Conservation (phyloP, 805 yeast genomes). For the Cyberlindnera sargentensis region DNA sequence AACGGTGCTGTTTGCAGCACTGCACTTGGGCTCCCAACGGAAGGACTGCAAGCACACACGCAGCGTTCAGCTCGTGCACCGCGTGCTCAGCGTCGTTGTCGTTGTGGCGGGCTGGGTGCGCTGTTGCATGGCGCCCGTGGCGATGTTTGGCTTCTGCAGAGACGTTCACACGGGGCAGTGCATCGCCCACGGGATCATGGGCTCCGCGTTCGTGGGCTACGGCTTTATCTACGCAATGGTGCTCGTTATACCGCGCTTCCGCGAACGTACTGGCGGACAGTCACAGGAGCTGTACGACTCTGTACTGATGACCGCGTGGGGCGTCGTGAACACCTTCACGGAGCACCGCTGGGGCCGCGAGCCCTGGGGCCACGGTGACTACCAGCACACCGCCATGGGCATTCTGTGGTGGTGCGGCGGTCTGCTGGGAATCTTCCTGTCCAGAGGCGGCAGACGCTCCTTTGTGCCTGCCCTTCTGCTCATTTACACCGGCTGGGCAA, state of each 20-base stretch:
- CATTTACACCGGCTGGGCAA: conserved; percentile 88
- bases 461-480: conserved; percentile 78
- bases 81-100: conserved; percentile 37
- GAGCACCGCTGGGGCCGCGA: conserved; percentile 94
- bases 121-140: conserved; percentile 72
- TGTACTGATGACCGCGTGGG: conserved; percentile 77
- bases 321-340: conserved; percentile 89
- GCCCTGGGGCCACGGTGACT: conserved; percentile 87
- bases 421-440: conserved; percentile 69
- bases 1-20: conserved; percentile 47
- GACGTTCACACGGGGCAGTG: conserved; percentile 86
- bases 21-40: conserved; percentile 44
- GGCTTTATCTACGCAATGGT: conserved; percentile 66
- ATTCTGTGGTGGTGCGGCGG: conserved; percentile 97
- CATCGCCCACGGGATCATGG: conserved; percentile 96
- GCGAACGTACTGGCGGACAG: conserved; percentile 40
- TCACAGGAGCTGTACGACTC: conserved; percentile 88
- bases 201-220: conserved; percentile 75
- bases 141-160: conserved; percentile 83
- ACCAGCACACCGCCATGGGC: conserved; percentile 95
- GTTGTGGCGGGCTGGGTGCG: conserved; percentile 71
- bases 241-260: conserved; percentile 68
- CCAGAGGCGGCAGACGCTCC: conserved; percentile 60
- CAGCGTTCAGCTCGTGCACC: conserved; percentile 29
- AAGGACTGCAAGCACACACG: too few relatives aligned